A percentile compares a stretch with the other conserved stretches of the same genome.
Evolutionary conservation across 208 protist species (phyloP).

Genomic region (Strigomonas galati): DNA sequence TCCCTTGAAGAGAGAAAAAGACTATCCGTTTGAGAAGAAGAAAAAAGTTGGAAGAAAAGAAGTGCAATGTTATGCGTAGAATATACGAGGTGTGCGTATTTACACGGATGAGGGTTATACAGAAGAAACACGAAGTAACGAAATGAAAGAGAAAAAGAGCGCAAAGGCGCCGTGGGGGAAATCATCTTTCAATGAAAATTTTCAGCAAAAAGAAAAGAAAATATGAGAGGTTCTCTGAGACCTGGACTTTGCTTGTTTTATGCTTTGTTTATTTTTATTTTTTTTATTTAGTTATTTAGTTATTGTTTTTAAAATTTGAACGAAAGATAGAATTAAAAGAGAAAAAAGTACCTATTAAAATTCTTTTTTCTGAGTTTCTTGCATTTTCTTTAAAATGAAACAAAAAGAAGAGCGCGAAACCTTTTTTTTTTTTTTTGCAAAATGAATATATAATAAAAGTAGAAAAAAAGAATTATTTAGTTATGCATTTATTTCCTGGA

Average conservation of each 20-base stretch:
- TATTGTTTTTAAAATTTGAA: too few species aligned
- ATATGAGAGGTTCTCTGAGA: too few species aligned
- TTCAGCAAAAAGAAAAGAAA: too few species aligned
- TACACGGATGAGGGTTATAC: not conserved
- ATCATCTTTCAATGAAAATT: too few species aligned
- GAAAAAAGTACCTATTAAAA: not conserved
- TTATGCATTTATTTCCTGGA: too few species aligned
- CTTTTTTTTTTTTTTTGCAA: not conserved
- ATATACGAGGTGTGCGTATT: not conserved
- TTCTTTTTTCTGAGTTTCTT: slow-evolving; percentile 7
- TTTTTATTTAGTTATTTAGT: slow-evolving; percentile 8
- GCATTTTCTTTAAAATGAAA: not conserved
- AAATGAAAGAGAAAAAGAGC: slow-evolving; percentile 10
- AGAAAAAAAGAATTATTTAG: slow-evolving; percentile 6
- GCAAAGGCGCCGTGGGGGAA: too few species aligned
- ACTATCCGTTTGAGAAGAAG: too few species aligned
- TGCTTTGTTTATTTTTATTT: slow-evolving; percentile 8
- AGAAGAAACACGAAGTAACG: not conserved
- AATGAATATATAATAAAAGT: slow-evolving; percentile 5
- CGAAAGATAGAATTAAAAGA: too few species aligned
- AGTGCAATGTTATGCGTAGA: too few species aligned
- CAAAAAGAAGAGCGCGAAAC: not conserved
- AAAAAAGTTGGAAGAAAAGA: too few species aligned
- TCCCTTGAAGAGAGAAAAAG: not conserved
- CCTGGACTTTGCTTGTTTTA: too few species aligned